Conservation (phyloP, 306 rosid species). For the Casuarina equisetifolia region DNA sequence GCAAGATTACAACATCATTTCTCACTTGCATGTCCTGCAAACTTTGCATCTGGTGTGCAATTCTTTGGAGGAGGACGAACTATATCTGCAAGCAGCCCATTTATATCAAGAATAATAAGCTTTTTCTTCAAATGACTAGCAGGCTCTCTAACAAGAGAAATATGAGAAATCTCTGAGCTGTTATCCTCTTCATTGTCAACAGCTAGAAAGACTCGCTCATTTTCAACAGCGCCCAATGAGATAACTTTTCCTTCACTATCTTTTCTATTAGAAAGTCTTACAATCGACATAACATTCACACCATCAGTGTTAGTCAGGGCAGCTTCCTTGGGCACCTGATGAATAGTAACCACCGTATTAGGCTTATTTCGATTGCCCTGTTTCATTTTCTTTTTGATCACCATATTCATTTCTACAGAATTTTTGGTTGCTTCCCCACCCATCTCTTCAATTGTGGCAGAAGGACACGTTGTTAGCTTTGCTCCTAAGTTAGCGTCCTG, state of each 20-base stretch:
- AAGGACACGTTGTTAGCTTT: conserved; percentile 20
- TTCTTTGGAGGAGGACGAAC: conserved; percentile 57
- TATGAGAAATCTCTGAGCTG: conserved; percentile 18
- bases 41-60: conserved; percentile 47
- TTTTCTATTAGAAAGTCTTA: conserved; percentile 16
- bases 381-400: conserved; percentile 24
- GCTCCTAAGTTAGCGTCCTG: conserved; percentile 10
- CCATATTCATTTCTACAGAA: conserved; percentile 12
- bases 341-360: conserved; percentile 12
- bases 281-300: conserved; percentile 13
- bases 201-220: conserved; percentile 14
- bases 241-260: conserved; percentile 15
- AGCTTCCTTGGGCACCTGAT: conserved; percentile 26
- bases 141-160: conserved; percentile 35
- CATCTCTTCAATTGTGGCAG: conserved; percentile 12
- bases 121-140: conserved; percentile 43
- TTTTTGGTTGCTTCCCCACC: conserved; percentile 15
- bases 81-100: conserved; percentile 77
- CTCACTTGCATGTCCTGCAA: conserved; percentile 58
- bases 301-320: background rate
- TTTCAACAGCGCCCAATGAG: conserved; percentile 18
- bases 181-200: conserved; percentile 27
- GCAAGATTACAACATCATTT: conserved; percentile 8
- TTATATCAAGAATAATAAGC: conserved; percentile 83
- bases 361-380: conserved; percentile 16